phyloP scores from a whole-genome alignment of 2,329 filamentous ascomycete species.

The Pestalotiopsis sp. region DNA sequence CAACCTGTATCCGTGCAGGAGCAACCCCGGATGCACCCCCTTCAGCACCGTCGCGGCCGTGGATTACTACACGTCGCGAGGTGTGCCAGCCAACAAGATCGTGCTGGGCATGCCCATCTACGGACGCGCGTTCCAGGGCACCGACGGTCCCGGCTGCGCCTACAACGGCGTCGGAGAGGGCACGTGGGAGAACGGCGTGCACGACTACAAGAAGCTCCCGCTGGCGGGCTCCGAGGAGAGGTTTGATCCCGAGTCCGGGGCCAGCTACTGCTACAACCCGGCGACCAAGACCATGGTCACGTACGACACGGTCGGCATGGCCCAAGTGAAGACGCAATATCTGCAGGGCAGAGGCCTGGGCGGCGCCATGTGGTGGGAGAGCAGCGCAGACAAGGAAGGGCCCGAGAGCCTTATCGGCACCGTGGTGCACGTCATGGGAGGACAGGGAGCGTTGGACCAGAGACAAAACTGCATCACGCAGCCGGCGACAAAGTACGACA shows the following conservation, averaged over 20 bases:
- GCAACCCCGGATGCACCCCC: slow-evolving; percentile 68
- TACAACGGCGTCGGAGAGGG: slow-evolving; percentile 77
- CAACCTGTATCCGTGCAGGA: slow-evolving; percentile 67
- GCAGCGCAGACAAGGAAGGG: slow-evolving; percentile 71
- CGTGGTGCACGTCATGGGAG: slow-evolving; percentile 62
- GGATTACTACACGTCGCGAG: slow-evolving; percentile 66
- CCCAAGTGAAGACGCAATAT: slow-evolving; percentile 70
- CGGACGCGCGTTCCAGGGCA: slow-evolving; percentile 80
- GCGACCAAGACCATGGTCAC: slow-evolving; percentile 68
- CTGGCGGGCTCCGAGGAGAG: slow-evolving; percentile 64
- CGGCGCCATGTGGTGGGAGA: slow-evolving; percentile 98
- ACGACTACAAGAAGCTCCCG: slow-evolving; percentile 87
- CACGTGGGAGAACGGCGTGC: slow-evolving; percentile 82
- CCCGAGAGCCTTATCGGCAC: slow-evolving; percentile 68
- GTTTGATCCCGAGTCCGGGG: slow-evolving; percentile 64
- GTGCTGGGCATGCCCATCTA: slow-evolving; percentile 93
- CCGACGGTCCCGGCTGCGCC: slow-evolving; percentile 69
- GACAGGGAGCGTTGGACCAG: slow-evolving; percentile 49
- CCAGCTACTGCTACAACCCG: slow-evolving; percentile 77
- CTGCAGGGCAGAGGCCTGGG: slow-evolving; percentile 70
- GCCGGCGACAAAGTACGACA: slow-evolving; percentile 71
- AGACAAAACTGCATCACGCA: slow-evolving; percentile 63
- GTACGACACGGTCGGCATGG: slow-evolving; percentile 75
- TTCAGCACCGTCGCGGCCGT: slow-evolving; percentile 77
- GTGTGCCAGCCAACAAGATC: slow-evolving; percentile 71